Percentiles rank a stretch among this genome's conserved stretches.
phyloP scores from a whole-genome alignment of 345 rosid genomes.

The Dipteronia sinensis region DNA sequence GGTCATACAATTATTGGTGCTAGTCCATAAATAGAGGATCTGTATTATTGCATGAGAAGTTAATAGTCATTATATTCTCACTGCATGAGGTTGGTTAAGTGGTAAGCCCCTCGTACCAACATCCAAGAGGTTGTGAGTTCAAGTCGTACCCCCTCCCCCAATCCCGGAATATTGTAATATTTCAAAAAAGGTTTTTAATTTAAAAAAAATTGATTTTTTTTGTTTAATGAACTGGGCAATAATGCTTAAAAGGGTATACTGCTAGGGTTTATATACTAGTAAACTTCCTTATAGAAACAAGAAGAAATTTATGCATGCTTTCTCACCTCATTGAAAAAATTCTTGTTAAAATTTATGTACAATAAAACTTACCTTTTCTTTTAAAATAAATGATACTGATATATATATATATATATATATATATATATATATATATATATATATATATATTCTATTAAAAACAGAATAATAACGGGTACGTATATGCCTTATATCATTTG shows the following conservation, averaged over 20 bases:
- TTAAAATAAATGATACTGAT: not conserved
- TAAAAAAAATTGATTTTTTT: no score
- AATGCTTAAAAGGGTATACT: not conserved
- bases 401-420: no score
- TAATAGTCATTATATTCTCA: no score
- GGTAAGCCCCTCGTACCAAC: no score
- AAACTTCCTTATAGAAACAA: not conserved
- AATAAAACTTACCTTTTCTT: not conserved
- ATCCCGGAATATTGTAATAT: no score
- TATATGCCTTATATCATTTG: constrained; percentile 22
- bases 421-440: no score
- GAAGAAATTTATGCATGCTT: not conserved
- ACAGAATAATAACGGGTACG: not conserved
- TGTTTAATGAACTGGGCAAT: no score
- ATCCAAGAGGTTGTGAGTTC: no score
- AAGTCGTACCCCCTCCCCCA: no score
- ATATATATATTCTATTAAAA: not conserved
- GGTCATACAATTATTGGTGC: not conserved
- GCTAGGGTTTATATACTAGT: not conserved
- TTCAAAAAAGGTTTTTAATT: not conserved
- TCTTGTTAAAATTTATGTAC: no score
- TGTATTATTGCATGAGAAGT: not conserved
- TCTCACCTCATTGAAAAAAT: no score
- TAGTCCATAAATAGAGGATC: not conserved
- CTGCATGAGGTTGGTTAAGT: no score